phyloP scores from a whole-genome alignment of 2,329 filamentous ascomycete genomes.

The Pseudophaeomoniella oleicola region DNA sequence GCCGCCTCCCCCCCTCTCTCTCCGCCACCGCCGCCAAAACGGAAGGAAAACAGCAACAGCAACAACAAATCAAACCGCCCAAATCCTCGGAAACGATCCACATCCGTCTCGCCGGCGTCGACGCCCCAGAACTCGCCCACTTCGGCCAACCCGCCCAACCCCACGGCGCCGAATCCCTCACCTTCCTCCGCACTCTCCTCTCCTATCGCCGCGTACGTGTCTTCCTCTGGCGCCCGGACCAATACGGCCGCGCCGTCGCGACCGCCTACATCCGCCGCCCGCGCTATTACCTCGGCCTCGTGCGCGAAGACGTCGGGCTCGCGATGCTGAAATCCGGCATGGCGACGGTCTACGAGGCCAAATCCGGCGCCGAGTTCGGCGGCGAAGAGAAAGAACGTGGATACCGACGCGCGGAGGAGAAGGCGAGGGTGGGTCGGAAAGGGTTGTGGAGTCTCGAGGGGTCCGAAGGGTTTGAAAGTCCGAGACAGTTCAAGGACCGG shows the following conservation, averaged over 20 bases:
- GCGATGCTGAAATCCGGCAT: slow-evolving; percentile 78
- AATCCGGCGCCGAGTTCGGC: slow-evolving; percentile 78
- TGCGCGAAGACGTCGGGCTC: slow-evolving; percentile 67
- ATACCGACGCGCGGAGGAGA: slow-evolving; percentile 31
- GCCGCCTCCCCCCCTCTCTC: not conserved
- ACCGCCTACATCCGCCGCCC: slow-evolving; percentile 59
- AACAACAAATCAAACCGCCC: not conserved
- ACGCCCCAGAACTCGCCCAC: slow-evolving; percentile 85
- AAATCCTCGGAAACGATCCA: slow-evolving; percentile 46
- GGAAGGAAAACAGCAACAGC: slow-evolving; percentile 50
- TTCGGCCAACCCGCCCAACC: slow-evolving; percentile 84
- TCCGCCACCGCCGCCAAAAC: slow-evolving; percentile 39
- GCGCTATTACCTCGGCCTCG: slow-evolving; percentile 35
- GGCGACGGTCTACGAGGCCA: slow-evolving; percentile 89
- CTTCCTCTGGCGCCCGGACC: slow-evolving; percentile 72
- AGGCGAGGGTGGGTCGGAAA: slow-evolving; percentile 47
- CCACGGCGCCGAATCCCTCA: slow-evolving; percentile 62
- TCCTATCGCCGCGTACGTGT: slow-evolving; percentile 60
- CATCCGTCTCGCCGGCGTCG: slow-evolving; percentile 77
- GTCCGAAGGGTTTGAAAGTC: slow-evolving; percentile 59
- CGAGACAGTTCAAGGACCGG: slow-evolving; percentile 68
- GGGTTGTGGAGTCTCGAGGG: slow-evolving; percentile 59
- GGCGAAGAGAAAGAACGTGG: slow-evolving; percentile 38
- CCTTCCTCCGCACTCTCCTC: slow-evolving; percentile 65
- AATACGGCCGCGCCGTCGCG: slow-evolving; percentile 82